Base-by-base conservation (phyloP, 1,284 basidiomycete genomes). In the Cutaneotrichosporon dermatis region DNA sequence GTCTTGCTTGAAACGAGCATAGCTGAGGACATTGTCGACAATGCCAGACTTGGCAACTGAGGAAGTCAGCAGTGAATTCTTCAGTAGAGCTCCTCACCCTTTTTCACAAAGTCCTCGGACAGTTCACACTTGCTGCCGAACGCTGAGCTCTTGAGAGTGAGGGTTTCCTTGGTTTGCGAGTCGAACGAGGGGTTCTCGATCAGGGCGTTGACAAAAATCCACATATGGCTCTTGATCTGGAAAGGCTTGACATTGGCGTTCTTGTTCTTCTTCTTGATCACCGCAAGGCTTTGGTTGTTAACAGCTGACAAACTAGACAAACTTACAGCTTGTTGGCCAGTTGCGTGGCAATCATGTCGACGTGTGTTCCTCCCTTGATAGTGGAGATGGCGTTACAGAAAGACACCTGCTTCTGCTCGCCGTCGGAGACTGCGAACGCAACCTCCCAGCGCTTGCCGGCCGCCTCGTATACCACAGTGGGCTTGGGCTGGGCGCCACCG, bases 111-210 rank as follows among this genome's bases (percentile, higher is more conserved):
- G 0, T 96, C 93, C 60, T 99, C 95, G 1, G 89, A 86, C 34
- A 96, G 77, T 1, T 91, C 90, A 76, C 88, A 93, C 62, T 89
- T 90, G 52, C 90, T 92, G 2, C 84, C 84, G 73, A 99, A 99
- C 74, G 96, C 95, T 51, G 86, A 88, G 44, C 87, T 81, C 33
- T 89, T 88, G 51, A 99, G 81, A 2, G 94, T 99, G 67, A 99
- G 80, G 6, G 88, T 91, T 79, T 99, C 96, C 81, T 99, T 99
- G 51, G 96, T 99, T 79, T 99, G 96, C 80, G 92, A 94, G 82
- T 99, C 95, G 79, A 99, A 99, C 1, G 94, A 92, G 8, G 96
- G 95, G 75, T 99, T 99, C 80, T 97, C 94, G 65, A 99, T 89
- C 65, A 97, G 82, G 25, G 91, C 87, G 72, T 99, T 99, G 75